Evolutionary conservation across 306 rosid genomes (phyloP).

Genomic region (Rosa multiflora): DNA sequence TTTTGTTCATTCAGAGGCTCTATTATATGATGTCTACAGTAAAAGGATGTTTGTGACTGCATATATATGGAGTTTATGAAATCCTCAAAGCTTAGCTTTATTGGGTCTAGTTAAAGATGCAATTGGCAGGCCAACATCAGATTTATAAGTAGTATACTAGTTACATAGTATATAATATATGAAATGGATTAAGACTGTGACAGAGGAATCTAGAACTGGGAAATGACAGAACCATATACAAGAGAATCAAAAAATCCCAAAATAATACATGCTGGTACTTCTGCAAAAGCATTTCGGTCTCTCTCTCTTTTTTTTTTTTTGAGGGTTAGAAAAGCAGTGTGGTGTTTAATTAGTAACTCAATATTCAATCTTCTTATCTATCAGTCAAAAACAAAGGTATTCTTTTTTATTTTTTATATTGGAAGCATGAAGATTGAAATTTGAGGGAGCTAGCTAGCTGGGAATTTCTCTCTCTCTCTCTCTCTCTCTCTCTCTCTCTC

Average conservation of each 20-base stretch:
- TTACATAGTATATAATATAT: constrained; percentile 21
- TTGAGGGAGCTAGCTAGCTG: constrained; percentile 9
- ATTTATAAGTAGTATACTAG: background rate
- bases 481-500: background rate
- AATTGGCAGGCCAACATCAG: constrained; percentile 47
- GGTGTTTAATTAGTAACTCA: background rate
- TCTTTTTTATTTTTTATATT: background rate
- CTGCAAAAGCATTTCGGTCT: constrained; percentile 43
- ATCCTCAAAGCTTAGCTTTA: constrained; percentile 55
- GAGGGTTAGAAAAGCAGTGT: background rate
- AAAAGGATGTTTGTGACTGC: constrained; percentile 91
- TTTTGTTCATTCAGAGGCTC: background rate
- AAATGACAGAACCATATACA: constrained; percentile 30
- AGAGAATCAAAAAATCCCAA: constrained; percentile 29
- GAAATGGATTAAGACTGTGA: constrained; percentile 20
- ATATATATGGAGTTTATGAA: constrained; percentile 58
- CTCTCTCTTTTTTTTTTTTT: background rate
- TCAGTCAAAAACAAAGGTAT: background rate
- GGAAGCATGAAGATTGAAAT: background rate
- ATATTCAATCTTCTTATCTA: background rate
- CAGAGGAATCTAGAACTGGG: constrained; percentile 15
- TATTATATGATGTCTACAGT: constrained; percentile 33
- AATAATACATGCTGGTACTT: constrained; percentile 10
- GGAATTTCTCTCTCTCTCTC: background rate
- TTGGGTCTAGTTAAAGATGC: constrained; percentile 77